These are phyloP conservation scores for Monilinia vaccinii-corymbosi DNA, from an alignment of 2,329 filamentous ascomycete genomes.

Conservation along the genomic window DNA sequence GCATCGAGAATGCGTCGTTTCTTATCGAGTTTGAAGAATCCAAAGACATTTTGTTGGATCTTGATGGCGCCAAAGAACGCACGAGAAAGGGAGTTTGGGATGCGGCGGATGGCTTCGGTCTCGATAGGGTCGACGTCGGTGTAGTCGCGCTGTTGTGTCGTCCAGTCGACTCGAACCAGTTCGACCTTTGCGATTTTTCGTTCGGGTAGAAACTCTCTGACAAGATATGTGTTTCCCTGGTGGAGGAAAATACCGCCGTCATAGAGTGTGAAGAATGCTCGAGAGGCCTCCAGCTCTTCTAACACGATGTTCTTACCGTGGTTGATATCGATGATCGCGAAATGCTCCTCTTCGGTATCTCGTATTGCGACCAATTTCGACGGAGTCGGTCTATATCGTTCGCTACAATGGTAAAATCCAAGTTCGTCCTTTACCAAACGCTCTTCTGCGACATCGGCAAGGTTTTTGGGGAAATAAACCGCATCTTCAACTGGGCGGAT, in stretches of 20 bases:
- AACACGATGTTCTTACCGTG: conserved; percentile 75
- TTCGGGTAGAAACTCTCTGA: conserved; percentile 79
- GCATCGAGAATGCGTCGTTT: conserved; percentile 80
- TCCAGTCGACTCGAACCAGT: conserved; percentile 88
- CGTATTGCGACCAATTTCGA: conserved; percentile 79
- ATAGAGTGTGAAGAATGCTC: conserved; percentile 94
- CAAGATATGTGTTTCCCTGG: conserved; percentile 86
- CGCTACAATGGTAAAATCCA: conserved; percentile 85
- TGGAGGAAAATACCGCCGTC: conserved; percentile 96
- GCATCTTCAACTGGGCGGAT: conserved; percentile 69
- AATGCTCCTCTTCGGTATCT: conserved; percentile 84
- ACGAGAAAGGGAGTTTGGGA: conserved; percentile 51
- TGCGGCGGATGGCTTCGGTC: conserved; percentile 74
- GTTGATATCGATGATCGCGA: conserved; percentile 84
- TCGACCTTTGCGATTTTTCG: conserved; percentile 78
- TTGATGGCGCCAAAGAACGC: conserved; percentile 83
- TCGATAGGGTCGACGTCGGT: conserved; percentile 92
- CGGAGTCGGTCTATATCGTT: conserved; percentile 77
- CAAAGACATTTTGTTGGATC: conserved; percentile 83
- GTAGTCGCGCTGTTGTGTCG: conserved; percentile 82
- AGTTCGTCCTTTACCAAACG: conserved; percentile 63
- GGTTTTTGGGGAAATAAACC: conserved; percentile 68
- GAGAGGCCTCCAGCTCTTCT: conserved; percentile 90
- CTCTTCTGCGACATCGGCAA: conserved; percentile 62
- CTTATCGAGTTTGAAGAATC: conserved; percentile 95